These are phyloP conservation scores for Podospora pseudopauciseta DNA, from an alignment of 495 filamentous ascomycete genomes.

Conservation along the genomic window DNA sequence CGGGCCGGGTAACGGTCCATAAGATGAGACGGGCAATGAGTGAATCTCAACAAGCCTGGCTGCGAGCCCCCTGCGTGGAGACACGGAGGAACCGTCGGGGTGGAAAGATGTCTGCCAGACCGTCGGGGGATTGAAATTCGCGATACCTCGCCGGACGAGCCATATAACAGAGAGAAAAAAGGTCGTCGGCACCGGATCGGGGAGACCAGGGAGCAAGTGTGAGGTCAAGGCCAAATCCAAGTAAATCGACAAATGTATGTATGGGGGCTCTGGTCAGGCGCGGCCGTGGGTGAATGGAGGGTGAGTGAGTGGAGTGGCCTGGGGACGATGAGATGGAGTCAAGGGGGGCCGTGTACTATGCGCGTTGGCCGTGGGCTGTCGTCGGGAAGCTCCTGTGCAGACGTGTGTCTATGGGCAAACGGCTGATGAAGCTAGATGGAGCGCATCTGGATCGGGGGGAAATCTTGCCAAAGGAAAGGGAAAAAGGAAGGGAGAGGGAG, in stretches of 20 bases:
- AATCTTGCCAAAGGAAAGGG: conserved; percentile 20
- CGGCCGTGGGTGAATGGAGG: conserved; percentile 1
- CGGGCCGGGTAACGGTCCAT: conserved; percentile 31
- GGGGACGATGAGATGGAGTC: conserved; percentile 11
- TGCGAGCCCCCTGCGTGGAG: conserved; percentile 3
- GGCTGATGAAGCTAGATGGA: conserved; percentile 5
- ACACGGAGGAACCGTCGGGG: background rate
- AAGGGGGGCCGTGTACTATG: conserved; percentile 3
- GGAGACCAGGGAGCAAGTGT: background rate
- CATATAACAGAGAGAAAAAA: background rate
- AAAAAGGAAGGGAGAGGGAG: conserved; percentile 30
- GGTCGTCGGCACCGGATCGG: background rate
- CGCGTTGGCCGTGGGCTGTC: background rate
- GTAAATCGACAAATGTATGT: background rate
- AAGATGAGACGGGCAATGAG: conserved; percentile 25
- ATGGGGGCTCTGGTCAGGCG: background rate
- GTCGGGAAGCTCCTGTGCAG: conserved; percentile 1
- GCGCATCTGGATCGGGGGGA: conserved; percentile 17
- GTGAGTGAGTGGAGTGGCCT: background rate
- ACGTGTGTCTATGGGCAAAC: conserved; percentile 19
- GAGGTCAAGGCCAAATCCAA: background rate
- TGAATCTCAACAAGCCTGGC: conserved; percentile 7
- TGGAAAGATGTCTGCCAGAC: background rate
- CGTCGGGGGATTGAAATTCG: background rate
- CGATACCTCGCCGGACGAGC: too few relatives aligned